Conservation (phyloP, 345 rosid species). For the Salix viminalis region DNA sequence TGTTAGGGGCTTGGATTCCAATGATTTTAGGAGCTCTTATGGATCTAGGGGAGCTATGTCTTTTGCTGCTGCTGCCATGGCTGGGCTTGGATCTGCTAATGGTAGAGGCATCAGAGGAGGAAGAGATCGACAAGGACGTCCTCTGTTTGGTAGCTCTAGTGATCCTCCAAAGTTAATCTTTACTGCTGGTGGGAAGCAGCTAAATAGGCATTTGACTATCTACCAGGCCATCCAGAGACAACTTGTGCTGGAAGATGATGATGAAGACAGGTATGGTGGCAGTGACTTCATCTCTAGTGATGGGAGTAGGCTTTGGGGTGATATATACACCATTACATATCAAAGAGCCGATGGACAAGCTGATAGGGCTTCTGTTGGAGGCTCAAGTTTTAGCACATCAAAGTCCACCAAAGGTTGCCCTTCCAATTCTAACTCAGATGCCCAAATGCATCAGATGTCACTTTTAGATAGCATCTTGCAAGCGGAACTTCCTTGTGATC, state of each 20-base stretch:
- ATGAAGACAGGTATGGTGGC: constrained; percentile 80
- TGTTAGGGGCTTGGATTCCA: constrained; percentile 64
- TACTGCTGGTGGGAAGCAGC: constrained; percentile 86
- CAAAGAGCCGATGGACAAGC: constrained; percentile 80
- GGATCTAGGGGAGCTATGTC: constrained; percentile 94
- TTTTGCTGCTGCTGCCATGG: constrained; percentile 98
- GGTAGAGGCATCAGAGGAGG: constrained; percentile 93
- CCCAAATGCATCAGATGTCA: constrained; percentile 47
- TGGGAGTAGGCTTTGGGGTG: constrained; percentile 85
- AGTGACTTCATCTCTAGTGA: constrained; percentile 81
- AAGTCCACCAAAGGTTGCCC: constrained; percentile 57
- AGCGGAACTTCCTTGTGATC: constrained; percentile 88
- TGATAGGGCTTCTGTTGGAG: constrained; percentile 64
- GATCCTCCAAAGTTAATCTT: constrained; percentile 79
- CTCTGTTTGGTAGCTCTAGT: constrained; percentile 51
- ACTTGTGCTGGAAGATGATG: constrained; percentile 83
- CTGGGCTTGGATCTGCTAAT: constrained; percentile 88
- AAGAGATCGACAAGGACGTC: constrained; percentile 85
- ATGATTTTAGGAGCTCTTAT: constrained; percentile 63
- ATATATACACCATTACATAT: constrained; percentile 84
- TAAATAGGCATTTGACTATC: constrained; percentile 86
- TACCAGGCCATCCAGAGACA: constrained; percentile 98
- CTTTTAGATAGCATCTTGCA: constrained; percentile 90
- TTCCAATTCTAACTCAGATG: constrained; percentile 43
- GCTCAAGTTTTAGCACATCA: constrained; percentile 47